Evolutionary conservation across 1,139 yeast species (phyloP), one percentile per base, ranked within the genome.

Genomic region (Wickerhamiella pararugosa): DNA sequence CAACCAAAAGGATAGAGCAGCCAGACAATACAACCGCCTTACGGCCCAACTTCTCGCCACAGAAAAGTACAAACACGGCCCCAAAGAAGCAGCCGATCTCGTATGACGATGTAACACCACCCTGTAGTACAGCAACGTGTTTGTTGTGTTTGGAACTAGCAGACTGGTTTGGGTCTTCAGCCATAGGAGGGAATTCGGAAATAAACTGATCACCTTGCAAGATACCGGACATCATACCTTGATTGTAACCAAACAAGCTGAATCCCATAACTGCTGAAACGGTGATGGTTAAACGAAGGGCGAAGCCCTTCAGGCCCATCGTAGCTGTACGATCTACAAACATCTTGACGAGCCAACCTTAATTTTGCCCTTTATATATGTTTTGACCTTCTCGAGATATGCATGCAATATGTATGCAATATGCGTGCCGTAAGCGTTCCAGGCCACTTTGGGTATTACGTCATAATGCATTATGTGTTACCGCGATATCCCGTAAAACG

Each of bases 81-180:
- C 54, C 54, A 33, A 51, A 51, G 44, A 51, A 47, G 30, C 54
- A 51, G 29, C 54, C 54, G 26, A 51, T 41, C 36, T 51, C 54
- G 41, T 50, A 51, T 10, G 80, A 76, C 0, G 86, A 66, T 3
- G 83, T 77, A 32, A 78, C 79, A 5, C 79, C 80, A 63, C 90
- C 87, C 59, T 78, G 62, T 11, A 56, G 43, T 5, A 57, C 61
- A 21, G 58, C 47, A 7, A 53, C 54, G 41, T 55, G 58, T 39
- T 45, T 39, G 25, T 39, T 34, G 42, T 34, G 37, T 2, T 29
- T 25, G 10, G 34, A 29, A 5, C 31, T 8, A 9, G 33, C 37
- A 5, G 35, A 30, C 29, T 32, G 21, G 11, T 33, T 29, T 31
- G 7, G 32, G 27, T 37, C 41, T 3, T 39, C 32, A 4, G n/a